Evolutionary conservation across 1,139 yeast species (phyloP).

Genomic region (Lodderomyces oxycetoniae): DNA sequence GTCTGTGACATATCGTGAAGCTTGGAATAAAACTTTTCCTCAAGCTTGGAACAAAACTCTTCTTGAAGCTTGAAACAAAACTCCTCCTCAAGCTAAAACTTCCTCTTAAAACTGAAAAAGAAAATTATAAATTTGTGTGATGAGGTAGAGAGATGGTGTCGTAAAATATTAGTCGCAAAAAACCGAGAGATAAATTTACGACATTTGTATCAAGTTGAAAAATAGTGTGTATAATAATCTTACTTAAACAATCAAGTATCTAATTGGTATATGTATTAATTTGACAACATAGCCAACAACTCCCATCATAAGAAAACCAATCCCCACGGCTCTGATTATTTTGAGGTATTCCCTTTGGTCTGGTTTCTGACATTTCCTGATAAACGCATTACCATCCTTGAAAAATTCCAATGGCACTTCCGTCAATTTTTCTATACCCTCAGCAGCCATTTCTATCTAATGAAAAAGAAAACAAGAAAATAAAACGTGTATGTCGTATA

Average conservation of each 20-base stretch:
- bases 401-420: slow-evolving; percentile 90
- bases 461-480: no score
- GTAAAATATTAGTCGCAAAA: no score
- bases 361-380: slow-evolving; percentile 92
- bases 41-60: background rate
- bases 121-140: no score
- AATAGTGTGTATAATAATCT: background rate
- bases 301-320: slow-evolving; percentile 97
- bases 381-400: slow-evolving; percentile 85
- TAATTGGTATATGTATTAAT: slow-evolving; percentile 92
- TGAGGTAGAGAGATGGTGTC: no score
- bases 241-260: slow-evolving; percentile 84
- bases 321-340: slow-evolving; percentile 91
- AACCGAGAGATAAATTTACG: no score
- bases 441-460: slow-evolving; percentile 44
- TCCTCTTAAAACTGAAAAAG: no score
- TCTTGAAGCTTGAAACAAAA: background rate
- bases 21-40: background rate
- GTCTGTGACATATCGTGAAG: slow-evolving; percentile 21
- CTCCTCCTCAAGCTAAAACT: no score
- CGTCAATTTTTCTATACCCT: slow-evolving; percentile 74
- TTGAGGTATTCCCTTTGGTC: slow-evolving; percentile 80
- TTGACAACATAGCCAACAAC: slow-evolving; percentile 94
- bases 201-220: background rate
- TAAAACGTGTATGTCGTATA: no score